phyloP scores from a whole-genome alignment of 169 alveolate species.

The Cryptosporidium parvum region DNA sequence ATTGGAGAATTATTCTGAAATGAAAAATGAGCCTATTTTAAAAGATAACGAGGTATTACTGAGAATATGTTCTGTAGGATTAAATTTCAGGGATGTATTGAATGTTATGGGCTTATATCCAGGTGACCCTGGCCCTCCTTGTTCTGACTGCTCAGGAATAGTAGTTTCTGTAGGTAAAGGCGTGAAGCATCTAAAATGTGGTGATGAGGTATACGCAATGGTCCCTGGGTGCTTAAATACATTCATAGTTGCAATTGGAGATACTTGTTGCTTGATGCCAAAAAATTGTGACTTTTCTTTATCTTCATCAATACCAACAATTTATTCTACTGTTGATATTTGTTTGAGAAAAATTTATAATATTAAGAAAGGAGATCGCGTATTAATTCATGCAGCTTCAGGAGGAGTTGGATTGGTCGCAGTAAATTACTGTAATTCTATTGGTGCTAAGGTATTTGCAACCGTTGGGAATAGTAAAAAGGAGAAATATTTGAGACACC shows the following conservation, averaged over 20 bases:
- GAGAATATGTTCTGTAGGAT: slow-evolving; percentile 79
- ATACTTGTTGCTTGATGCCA: slow-evolving; percentile 57
- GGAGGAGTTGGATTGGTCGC: slow-evolving; percentile 76
- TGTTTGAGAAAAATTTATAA: slow-evolving; percentile 45
- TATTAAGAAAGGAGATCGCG: slow-evolving; percentile 56
- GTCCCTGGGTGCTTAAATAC: slow-evolving; percentile 76
- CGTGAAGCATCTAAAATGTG: slow-evolving; percentile 48
- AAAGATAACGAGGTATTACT: slow-evolving; percentile 75
- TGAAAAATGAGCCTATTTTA: neutral
- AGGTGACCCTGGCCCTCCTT: slow-evolving; percentile 73
- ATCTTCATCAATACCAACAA: slow-evolving; percentile 62
- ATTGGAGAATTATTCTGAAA: neutral
- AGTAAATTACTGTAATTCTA: slow-evolving; percentile 61
- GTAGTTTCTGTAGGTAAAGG: slow-evolving; percentile 63
- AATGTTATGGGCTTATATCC: slow-evolving; percentile 77
- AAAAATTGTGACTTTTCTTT: slow-evolving; percentile 50
- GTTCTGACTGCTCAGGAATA: slow-evolving; percentile 73
- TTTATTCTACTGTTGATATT: slow-evolving; percentile 66
- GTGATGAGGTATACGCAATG: slow-evolving; percentile 75
- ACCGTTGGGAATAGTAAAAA: slow-evolving; percentile 72
- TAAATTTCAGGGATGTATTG: slow-evolving; percentile 80
- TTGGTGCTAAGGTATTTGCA: slow-evolving; percentile 64
- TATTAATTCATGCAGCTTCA: slow-evolving; percentile 74
- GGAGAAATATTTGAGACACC: slow-evolving; percentile 65
- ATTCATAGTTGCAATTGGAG: slow-evolving; percentile 62